A percentile compares a stretch with the other conserved stretches of the same genome.
These are phyloP conservation scores for Talaromyces sp. DNA, from an alignment of 2,329 filamentous ascomycete genomes.

Conservation along the genomic window DNA sequence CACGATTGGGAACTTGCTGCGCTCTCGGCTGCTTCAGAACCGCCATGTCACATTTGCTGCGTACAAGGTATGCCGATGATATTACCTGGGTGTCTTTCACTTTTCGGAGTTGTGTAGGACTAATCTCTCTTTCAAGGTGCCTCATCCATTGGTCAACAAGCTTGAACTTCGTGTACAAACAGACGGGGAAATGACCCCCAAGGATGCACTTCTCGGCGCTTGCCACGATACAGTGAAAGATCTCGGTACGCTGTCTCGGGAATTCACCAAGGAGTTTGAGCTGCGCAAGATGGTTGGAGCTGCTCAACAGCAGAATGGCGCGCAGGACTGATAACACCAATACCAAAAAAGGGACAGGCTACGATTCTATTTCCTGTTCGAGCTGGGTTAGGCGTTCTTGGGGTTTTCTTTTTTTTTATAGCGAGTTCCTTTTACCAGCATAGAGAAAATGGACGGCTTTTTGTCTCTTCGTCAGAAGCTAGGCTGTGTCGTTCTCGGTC, in stretches of 20 bases:
- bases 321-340: constrained; percentile 9
- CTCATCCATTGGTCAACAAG: constrained; percentile 44
- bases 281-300: constrained; percentile 77
- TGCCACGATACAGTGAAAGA: constrained; percentile 80
- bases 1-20: constrained; percentile 85
- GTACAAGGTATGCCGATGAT: constrained; percentile 65
- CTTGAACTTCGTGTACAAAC: constrained; percentile 84
- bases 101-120: background rate
- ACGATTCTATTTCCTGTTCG: background rate
- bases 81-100: background rate
- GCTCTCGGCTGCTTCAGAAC: constrained; percentile 78
- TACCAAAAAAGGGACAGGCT: background rate
- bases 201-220: constrained; percentile 75
- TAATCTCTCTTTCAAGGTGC: constrained; percentile 27
- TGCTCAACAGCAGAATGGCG: constrained; percentile 45
- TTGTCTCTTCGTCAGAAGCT: background rate
- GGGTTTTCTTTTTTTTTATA: background rate
- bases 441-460: background rate
- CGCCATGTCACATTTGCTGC: constrained; percentile 83
- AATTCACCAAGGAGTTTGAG: constrained; percentile 91
- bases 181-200: constrained; percentile 81
- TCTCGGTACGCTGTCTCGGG: constrained; percentile 72
- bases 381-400: background rate
- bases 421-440: background rate
- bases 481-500: background rate